Evolutionary conservation across 1,139 yeast species (phyloP).

Genomic region (Spathaspora jeffriesii): DNA sequence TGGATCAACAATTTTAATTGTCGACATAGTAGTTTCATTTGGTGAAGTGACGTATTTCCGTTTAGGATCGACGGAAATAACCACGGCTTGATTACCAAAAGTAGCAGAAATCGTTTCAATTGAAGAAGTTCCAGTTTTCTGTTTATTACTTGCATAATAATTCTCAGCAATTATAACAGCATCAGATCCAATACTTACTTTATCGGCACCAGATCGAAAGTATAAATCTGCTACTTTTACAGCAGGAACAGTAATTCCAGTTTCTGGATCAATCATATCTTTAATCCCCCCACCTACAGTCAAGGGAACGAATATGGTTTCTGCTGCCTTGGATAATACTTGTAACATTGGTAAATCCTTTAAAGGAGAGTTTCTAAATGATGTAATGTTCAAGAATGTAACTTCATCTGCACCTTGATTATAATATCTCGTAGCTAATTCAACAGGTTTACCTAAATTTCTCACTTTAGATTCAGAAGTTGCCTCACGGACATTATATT

Average conservation of each 20-base stretch:
- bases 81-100: slow-evolving; percentile 96
- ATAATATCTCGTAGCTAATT: slow-evolving; percentile 86
- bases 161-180: slow-evolving; percentile 90
- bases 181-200: slow-evolving; percentile 96
- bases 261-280: slow-evolving; percentile 80
- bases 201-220: slow-evolving; percentile 96
- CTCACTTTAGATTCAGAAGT: slow-evolving; percentile 55
- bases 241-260: slow-evolving; percentile 75
- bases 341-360: slow-evolving; percentile 94
- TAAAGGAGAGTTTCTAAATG: slow-evolving; percentile 91
- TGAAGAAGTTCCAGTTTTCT: slow-evolving; percentile 74
- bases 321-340: slow-evolving; percentile 79
- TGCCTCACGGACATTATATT: slow-evolving; percentile 91
- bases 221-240: slow-evolving; percentile 87
- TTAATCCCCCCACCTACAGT: slow-evolving; percentile 98
- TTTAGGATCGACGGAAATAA: slow-evolving; percentile 95
- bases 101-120: slow-evolving; percentile 90
- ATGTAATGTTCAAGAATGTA: slow-evolving; percentile 90
- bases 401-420: slow-evolving; percentile 97
- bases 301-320: slow-evolving; percentile 90
- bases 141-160: slow-evolving; percentile 58
- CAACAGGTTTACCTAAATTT: slow-evolving; percentile 94
- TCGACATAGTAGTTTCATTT: slow-evolving; percentile 55
- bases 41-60: slow-evolving; percentile 73
- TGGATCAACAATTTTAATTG: slow-evolving; percentile 46